Evolutionary conservation across 257 asterid genomes (phyloP), one percentile per base, ranked within the genome.

Genomic region (Salvia miltiorrhiza): DNA sequence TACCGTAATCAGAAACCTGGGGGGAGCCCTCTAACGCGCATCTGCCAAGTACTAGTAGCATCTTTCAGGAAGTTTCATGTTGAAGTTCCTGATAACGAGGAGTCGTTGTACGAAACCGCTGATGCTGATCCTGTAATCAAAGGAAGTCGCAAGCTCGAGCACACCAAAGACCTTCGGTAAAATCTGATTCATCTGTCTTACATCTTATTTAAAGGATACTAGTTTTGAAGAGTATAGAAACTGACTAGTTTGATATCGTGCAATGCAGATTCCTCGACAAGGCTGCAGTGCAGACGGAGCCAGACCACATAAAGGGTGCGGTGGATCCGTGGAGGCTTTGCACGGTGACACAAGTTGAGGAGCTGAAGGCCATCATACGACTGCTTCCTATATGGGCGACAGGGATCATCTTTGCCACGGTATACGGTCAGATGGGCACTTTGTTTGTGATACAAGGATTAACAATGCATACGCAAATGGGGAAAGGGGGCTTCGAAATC

Each of bases 331-430:
- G 96, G 96, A 75, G 84, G 16, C 87, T 86, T 0, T 88, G 96
- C 82, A 83, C 93, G 0, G 89, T 88, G 67, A 86, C 93, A 1
- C 93, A 88, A 77, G 91, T 88, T 9, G 93, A 88, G 79, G 96
- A 88, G 73, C 87, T 88, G 14, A 88, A 88, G 73, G 84, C 91
- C 65, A 83, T 88, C 33, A 64, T 88, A 48, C 72, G 93, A 0
- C 24, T 88, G 63, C 89, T 88, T 40, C 93, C 96, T 0, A 20
- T 88, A 2, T 86, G 91, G 96, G 89, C 90, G 5, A 88, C 96
- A 0, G 88, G 91, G 2, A 88, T 88, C 72, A 76, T 88, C 28
- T 84, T 86, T 30, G 67, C 86, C 78, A 76, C 88, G 0, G 96
- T 83, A 13, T 84, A 84, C 52, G 74, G 86, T 17, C 96, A 87